These are phyloP conservation scores for Hypoxylon sp. DNA, from an alignment of 2,329 filamentous ascomycete species.

Conservation along the genomic window DNA sequence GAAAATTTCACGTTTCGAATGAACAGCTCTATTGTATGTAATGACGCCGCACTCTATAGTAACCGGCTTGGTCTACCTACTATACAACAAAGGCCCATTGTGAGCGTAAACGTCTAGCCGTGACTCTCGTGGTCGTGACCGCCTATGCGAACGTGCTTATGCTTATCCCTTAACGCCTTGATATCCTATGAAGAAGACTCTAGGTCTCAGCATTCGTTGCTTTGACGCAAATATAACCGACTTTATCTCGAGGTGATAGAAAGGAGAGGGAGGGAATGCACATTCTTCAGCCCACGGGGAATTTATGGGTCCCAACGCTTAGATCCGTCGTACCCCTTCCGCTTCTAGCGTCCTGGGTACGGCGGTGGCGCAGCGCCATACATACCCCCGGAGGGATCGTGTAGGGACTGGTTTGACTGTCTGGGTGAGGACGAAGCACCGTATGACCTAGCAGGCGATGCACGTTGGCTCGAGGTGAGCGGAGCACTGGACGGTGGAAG, in stretches of 20 bases:
- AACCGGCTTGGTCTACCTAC: slow-evolving; percentile 15
- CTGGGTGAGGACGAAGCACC: not conserved
- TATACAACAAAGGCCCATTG: slow-evolving; percentile 6
- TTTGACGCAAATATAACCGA: not conserved
- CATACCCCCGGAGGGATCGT: not conserved
- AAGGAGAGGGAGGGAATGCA: not conserved
- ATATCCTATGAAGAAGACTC: not conserved
- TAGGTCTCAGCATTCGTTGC: not conserved
- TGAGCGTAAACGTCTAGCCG: not conserved
- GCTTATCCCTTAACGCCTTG: slow-evolving; percentile 8
- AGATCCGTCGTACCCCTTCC: not conserved
- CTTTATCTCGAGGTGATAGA: not conserved
- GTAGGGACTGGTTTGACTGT: not conserved
- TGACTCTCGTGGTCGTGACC: not conserved
- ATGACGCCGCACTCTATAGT: slow-evolving; percentile 5
- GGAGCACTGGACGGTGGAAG: slow-evolving; percentile 4
- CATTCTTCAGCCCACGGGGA: not conserved
- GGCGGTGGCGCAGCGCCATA: slow-evolving; percentile 9
- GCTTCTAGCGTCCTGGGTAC: slow-evolving; percentile 34
- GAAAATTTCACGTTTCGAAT: too few species aligned
- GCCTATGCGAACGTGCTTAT: slow-evolving; percentile 5
- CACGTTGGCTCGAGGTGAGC: not conserved
- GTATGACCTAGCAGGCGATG: not conserved
- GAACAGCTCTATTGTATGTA: slow-evolving; percentile 2
- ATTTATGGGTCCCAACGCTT: too few species aligned